A percentile compares a stretch with the other conserved stretches of the same genome.
These are phyloP conservation scores for Mucor indicus DNA, from an alignment of 371 early-diverging fungal species.

Conservation along the genomic window DNA sequence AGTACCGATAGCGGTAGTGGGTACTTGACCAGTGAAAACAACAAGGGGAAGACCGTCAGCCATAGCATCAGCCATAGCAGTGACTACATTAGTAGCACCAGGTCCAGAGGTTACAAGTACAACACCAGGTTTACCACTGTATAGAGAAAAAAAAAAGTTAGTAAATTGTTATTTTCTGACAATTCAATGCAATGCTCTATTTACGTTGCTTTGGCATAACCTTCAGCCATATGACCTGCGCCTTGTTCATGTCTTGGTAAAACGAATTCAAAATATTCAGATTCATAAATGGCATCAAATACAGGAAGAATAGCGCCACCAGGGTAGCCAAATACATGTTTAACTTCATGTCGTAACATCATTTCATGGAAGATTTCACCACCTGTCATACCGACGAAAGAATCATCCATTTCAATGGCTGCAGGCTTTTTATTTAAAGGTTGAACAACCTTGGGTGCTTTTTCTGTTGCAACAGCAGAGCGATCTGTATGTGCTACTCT, in stretches of 20 bases:
- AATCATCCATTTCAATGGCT: slow-evolving; percentile 53
- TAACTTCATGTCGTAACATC: slow-evolving; percentile 92
- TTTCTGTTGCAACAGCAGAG: slow-evolving; percentile 14
- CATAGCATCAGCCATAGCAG: slow-evolving; percentile 96
- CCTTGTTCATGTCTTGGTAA: slow-evolving; percentile 97
- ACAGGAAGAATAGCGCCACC: slow-evolving; percentile 97
- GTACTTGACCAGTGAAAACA: slow-evolving; percentile 94
- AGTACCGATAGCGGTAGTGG: slow-evolving; percentile 88
- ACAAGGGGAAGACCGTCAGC: slow-evolving; percentile 94
- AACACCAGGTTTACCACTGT: slow-evolving; percentile 90
- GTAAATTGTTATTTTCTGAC: not conserved
- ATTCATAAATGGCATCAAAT: slow-evolving; percentile 96
- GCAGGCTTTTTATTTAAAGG: slow-evolving; percentile 22
- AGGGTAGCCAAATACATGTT: slow-evolving; percentile 95
- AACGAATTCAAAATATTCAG: slow-evolving; percentile 90
- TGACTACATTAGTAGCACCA: slow-evolving; percentile 97
- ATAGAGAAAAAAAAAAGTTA: not conserved
- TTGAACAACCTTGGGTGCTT: slow-evolving; percentile 18
- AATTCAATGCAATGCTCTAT: slow-evolving; percentile 13
- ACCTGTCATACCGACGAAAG: slow-evolving; percentile 93
- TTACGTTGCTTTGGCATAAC: slow-evolving; percentile 91
- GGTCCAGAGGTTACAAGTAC: slow-evolving; percentile 96
- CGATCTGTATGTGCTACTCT: slow-evolving; percentile 15
- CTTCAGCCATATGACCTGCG: slow-evolving; percentile 98
- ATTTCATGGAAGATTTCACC: slow-evolving; percentile 98